Percentiles rank a stretch among this genome's conserved stretches.
phyloP scores from a whole-genome alignment of 768 basidiomycete species.

The Termitomyces sp. region DNA sequence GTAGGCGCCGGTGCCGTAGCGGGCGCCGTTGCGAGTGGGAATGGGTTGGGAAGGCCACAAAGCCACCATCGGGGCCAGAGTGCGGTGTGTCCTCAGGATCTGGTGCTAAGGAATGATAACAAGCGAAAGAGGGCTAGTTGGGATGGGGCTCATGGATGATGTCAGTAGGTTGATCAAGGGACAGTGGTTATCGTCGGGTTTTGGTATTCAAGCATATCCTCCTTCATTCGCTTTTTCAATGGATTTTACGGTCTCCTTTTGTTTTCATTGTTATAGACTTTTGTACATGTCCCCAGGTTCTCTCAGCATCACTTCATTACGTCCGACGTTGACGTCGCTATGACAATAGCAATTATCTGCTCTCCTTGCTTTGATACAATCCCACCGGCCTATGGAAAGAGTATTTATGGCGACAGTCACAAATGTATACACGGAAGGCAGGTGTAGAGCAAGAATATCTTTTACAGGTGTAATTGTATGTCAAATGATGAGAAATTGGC shows the following conservation, averaged over 20 bases:
- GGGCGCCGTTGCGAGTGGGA: neutral
- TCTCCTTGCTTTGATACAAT: neutral
- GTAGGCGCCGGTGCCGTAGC: neutral
- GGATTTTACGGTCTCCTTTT: neutral
- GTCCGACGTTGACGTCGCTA: neutral
- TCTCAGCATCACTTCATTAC: neutral
- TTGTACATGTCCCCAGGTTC: neutral
- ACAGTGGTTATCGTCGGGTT: neutral
- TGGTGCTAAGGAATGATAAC: constrained; percentile 27
- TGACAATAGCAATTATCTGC: neutral
- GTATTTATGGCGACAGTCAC: too few species aligned
- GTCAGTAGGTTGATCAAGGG: neutral
- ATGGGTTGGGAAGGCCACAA: constrained; percentile 10
- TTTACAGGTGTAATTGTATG: too few species aligned
- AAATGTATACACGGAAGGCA: too few species aligned
- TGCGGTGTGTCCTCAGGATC: constrained; percentile 39
- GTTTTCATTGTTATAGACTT: neutral
- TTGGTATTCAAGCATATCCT: neutral
- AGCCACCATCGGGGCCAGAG: constrained; percentile 45
- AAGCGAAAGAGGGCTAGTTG: constrained; percentile 45
- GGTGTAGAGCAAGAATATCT: too few species aligned
- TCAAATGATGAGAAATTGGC: too few species aligned
- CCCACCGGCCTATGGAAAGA: neutral
- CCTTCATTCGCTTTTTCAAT: neutral
- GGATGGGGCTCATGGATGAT: constrained; percentile 31